Percentiles rank a stretch among this genome's conserved stretches.
Conservation (phyloP, 495 filamentous ascomycete genomes). For the Podospora australis region DNA sequence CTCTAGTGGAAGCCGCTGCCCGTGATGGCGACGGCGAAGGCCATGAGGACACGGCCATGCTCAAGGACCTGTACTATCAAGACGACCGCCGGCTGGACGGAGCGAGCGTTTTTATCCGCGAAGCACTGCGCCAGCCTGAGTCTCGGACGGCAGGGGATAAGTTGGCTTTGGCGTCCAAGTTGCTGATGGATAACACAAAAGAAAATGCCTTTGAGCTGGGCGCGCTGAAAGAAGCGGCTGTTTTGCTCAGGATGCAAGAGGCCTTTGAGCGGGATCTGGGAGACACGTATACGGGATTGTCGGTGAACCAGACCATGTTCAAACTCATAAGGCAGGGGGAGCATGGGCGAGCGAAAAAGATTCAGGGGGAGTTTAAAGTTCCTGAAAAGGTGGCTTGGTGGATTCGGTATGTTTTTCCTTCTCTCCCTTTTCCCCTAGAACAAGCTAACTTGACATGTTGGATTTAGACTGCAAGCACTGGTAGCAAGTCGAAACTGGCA, state of each 20-base stretch:
- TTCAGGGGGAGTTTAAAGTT: conserved; percentile 88
- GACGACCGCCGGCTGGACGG: conserved; percentile 90
- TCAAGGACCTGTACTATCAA: conserved; percentile 97
- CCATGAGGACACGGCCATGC: conserved; percentile 65
- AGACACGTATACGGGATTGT: conserved; percentile 70
- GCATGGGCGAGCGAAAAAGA: conserved; percentile 70
- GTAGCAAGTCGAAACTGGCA: conserved; percentile 85
- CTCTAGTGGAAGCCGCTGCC: conserved; percentile 82
- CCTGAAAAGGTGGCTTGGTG: conserved; percentile 86
- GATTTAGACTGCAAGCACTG: conserved; percentile 66
- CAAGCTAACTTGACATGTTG: neutral
- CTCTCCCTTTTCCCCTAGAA: neutral
- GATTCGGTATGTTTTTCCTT: conserved; percentile 47
- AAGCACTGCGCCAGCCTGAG: conserved; percentile 65
- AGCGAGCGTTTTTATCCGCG: conserved; percentile 74
- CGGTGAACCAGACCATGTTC: conserved; percentile 85
- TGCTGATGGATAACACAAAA: conserved; percentile 71
- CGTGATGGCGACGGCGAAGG: conserved; percentile 23
- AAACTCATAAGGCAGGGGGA: conserved; percentile 70
- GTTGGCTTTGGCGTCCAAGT: conserved; percentile 71
- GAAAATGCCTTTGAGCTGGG: conserved; percentile 71
- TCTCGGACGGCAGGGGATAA: conserved; percentile 63
- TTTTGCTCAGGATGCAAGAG: conserved; percentile 79
- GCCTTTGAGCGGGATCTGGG: conserved; percentile 74
- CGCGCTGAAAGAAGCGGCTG: conserved; percentile 67